Evolutionary conservation across 805 yeast species (phyloP).

Genomic region (Candida verbasci): DNA sequence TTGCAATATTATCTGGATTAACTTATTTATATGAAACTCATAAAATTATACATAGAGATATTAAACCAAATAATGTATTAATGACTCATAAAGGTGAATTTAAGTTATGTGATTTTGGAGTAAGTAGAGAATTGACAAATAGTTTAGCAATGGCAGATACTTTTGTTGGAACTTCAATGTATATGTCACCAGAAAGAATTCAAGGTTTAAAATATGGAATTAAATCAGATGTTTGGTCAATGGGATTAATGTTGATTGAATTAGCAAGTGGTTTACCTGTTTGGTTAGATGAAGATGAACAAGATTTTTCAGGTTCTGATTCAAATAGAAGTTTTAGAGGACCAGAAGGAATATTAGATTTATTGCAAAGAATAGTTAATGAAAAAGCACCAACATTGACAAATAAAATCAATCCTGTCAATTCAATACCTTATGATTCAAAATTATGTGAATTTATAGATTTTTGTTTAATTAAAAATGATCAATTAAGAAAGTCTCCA

Average conservation of each 20-base stretch:
- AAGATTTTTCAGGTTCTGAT: constrained; percentile 1
- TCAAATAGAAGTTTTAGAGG: constrained; percentile 21
- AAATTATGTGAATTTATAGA: constrained; percentile 66
- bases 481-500: constrained; percentile 64
- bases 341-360: constrained; percentile 86
- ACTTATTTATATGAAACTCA: constrained; percentile 77
- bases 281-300: constrained; percentile 50
- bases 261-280: constrained; percentile 83
- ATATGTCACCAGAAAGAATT: constrained; percentile 95
- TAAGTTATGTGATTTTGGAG: constrained; percentile 96
- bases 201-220: constrained; percentile 92
- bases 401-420: constrained; percentile 25
- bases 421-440: constrained; percentile 31
- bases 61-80: constrained; percentile 91
- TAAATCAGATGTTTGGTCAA: constrained; percentile 97
- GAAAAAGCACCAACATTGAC: constrained; percentile 78
- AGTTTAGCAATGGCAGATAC: constrained; percentile 87
- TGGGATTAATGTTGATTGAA: constrained; percentile 87
- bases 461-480: constrained; percentile 70
- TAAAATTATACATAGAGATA: constrained; percentile 90
- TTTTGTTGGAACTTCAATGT: constrained; percentile 95
- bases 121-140: constrained; percentile 83
- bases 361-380: constrained; percentile 87
- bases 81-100: constrained; percentile 83
- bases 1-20: constrained; percentile 74